phyloP scores from a whole-genome alignment of 148 eudicot genomes.

The Persicaria maculosa region DNA sequence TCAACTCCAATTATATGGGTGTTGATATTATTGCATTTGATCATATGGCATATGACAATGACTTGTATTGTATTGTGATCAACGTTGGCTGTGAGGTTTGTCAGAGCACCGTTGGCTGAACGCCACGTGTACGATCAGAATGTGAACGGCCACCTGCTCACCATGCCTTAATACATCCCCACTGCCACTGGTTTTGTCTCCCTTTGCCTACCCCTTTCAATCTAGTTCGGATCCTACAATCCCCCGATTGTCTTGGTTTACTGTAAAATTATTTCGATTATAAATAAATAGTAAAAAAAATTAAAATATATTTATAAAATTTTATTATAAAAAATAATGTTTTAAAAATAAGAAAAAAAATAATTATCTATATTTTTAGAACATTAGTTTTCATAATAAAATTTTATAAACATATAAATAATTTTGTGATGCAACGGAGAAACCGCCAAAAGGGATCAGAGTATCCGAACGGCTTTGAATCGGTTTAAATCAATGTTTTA shows the following conservation, averaged over 20 bases:
- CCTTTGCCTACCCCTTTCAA: neutral
- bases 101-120: constrained; percentile 1
- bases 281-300: too few species aligned
- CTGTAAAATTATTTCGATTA: neutral
- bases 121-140: constrained; percentile 4
- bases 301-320: too few species aligned
- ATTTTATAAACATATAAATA: too few species aligned
- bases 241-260: neutral
- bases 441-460: too few species aligned
- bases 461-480: too few species aligned
- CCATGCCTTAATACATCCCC: constrained; percentile 2
- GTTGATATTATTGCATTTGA: neutral
- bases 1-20: neutral
- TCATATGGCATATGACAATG: neutral
- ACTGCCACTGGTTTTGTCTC: constrained; percentile 1
- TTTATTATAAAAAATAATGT: too few species aligned
- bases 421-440: too few species aligned
- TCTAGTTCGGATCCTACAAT: neutral
- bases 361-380: too few species aligned
- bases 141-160: neutral
- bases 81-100: neutral
- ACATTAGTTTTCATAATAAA: too few species aligned
- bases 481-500: too few species aligned
- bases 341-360: too few species aligned
- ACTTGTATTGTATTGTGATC: neutral